A percentile compares a stretch with the other conserved stretches of the same genome.
Evolutionary conservation across 805 yeast genomes (phyloP).

Genomic region (Zygosaccharomyces bailii): DNA sequence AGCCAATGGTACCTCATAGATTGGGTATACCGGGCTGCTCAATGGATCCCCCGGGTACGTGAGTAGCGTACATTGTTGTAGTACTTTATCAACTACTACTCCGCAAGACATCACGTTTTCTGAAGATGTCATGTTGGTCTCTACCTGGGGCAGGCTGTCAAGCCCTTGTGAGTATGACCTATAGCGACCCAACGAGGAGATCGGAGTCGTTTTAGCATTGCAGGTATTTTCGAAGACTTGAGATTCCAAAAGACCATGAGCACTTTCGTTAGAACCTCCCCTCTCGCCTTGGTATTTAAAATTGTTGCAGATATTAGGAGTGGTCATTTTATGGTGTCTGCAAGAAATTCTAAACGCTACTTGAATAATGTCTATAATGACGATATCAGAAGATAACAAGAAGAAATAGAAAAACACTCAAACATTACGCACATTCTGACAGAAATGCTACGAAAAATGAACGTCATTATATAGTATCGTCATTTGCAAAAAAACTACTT

Average conservation of each 20-base stretch:
- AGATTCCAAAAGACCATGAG: background rate
- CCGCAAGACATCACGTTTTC: constrained; percentile 1
- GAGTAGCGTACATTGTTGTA: constrained; percentile 2
- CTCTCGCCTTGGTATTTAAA: background rate
- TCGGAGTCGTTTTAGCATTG: background rate
- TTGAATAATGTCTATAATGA: no score
- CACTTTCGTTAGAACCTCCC: background rate
- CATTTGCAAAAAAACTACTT: background rate
- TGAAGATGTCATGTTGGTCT: background rate
- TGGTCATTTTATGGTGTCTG: background rate
- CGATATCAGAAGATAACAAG: no score
- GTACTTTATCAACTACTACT: constrained; percentile 3
- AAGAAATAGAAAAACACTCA: no score
- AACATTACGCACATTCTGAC: no score
- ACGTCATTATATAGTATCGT: no score
- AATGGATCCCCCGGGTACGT: constrained; percentile 5
- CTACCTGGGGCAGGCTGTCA: background rate
- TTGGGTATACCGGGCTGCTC: constrained; percentile 1
- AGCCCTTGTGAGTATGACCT: background rate
- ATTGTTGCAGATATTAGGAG: background rate
- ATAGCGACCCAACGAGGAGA: background rate
- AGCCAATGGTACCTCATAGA: background rate
- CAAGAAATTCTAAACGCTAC: background rate
- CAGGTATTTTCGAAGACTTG: background rate
- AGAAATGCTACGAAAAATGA: no score